Base-by-base conservation (phyloP, 129 eudicot species). In the Heracleum sosnowskyi region DNA sequence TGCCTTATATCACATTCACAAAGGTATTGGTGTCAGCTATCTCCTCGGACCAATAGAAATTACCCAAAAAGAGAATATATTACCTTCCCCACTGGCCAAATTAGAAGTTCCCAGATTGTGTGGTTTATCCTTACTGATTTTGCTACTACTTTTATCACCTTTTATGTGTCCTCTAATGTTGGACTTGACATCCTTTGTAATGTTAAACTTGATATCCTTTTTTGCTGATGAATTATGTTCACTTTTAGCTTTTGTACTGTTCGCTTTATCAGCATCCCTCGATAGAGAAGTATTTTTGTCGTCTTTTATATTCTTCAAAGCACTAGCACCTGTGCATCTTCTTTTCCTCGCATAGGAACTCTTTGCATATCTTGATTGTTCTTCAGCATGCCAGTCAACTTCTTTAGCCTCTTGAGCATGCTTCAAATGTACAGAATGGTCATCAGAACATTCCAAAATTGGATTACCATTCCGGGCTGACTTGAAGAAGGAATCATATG, bases 401-500 rank as follows among this genome's bases (percentile, higher is more conserved):
- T 81, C 78, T 35, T 82, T 77, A 53, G 79, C 82, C 69, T 68
- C 81, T 73, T 82, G 83, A 76, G 71, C 80, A 77, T 73, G 75
- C 81, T 82, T 82, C 69, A 44, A 79, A 73, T 69, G 84, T 76
- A 44, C 80, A 37, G 83, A 37, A 46, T 35, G 49, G 71, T 78
- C 77, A 49, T 28, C 81, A n/a, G 82, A 63, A 29, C 72, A 77
- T 51, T 82, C 87, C 15, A 85, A 46, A 42, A 35, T 37, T 31
- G 77, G 46, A 68, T 49, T 81, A 53, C 78, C 82, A 63, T 79
- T 79, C 46, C 35, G 64, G 47, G 55, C 66, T 26, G 75, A 66
- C 78, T 79, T 86, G 57, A 80, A 87, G 74, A 83, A 74, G 62
- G 90, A 87, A 73, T 60, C 81, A 72, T 92, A 96, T 31, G 97